Evolutionary conservation across 306 rosid species (phyloP), one percentile per base, ranked within the genome.

Genomic region (Oxytropis ochrocephala): DNA sequence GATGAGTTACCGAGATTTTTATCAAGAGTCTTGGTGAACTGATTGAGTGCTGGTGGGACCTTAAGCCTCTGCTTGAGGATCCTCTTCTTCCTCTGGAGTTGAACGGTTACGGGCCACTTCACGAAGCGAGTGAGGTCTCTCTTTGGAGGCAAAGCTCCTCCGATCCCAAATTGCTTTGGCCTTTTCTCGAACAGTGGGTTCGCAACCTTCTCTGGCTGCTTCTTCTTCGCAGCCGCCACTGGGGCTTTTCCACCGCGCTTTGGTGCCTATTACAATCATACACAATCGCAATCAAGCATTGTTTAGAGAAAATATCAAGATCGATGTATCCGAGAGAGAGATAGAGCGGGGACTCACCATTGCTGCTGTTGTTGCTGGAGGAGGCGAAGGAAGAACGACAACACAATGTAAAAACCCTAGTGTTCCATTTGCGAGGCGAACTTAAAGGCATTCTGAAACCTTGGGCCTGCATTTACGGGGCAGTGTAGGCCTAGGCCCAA

Each of bases 141-240:
- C 89, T 90, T 90, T 4, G 96, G 96, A 0, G 94, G 96, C 70
- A 90, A 76, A 1, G 93, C 93, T 0, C 96, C 96, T 14, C 93
- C 96, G 19, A 89, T 89, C 13, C 96, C 93, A 13, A 90, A 87
- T 74, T 84, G 96, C 81, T 87, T 90, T 6, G 96, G 86, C 6
- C 96, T 84, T 80, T 87, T 87, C 89, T 90, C 96, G 52, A 90
- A 90, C 16, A 90, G 73, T 1, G 96, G 94, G 50, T 90, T 90
- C 56, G 62, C 78, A 8, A 87, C 91, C 64, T 84, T 82, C 81
- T 84, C 89, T 84, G 81, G 19, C 1, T 21, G 62, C 54, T 73
- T 73, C 77, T 73, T 73, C 70, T 73, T 73, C 2, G 62, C 70
- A 9, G 77, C 77, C 11, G 18, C 44, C 4, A 11, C 63, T 8